Conservation (phyloP, 1,284 basidiomycete genomes). For the Coriolopsis trogii region DNA sequence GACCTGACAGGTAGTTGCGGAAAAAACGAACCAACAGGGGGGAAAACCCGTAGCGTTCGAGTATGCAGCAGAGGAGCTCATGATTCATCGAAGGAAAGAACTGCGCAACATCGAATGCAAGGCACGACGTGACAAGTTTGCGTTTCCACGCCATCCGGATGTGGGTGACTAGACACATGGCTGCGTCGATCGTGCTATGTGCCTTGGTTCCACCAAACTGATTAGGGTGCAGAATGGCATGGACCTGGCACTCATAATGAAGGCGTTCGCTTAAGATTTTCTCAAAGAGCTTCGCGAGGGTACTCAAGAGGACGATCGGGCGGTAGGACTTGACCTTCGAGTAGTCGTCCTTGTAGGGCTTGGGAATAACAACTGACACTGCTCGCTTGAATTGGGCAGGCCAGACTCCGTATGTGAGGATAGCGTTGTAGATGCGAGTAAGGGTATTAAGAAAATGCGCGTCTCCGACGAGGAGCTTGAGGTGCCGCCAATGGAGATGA, state of each 20-base stretch:
- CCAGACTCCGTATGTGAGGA: neutral
- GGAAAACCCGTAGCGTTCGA: neutral
- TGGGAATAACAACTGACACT: constrained; percentile 15
- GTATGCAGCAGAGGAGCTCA: constrained; percentile 1
- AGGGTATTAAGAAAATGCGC: too few relatives aligned
- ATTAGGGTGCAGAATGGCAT: constrained; percentile 6
- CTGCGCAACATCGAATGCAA: constrained; percentile 12
- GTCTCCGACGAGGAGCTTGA: too few relatives aligned
- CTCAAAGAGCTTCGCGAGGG: constrained; percentile 7
- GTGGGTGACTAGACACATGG: neutral
- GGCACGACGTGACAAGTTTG: constrained; percentile 2
- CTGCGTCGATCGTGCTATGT: constrained; percentile 10
- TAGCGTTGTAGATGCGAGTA: constrained; percentile 6
- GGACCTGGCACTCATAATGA: constrained; percentile 1
- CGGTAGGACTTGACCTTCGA: constrained; percentile 8
- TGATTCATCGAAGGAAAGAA: constrained; percentile 16
- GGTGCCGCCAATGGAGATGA: too few relatives aligned
- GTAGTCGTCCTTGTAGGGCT: constrained; percentile 17
- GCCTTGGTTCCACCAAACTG: constrained; percentile 13
- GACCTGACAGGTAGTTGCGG: neutral
- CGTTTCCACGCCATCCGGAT: constrained; percentile 5
- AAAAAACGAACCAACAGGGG: constrained; percentile 1
- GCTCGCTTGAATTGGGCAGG: constrained; percentile 11
- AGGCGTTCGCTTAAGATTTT: constrained; percentile 7
- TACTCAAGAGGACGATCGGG: constrained; percentile 11